phyloP scores from a whole-genome alignment of 176 grass and related monocot genomes.

The Themeda triandra region DNA sequence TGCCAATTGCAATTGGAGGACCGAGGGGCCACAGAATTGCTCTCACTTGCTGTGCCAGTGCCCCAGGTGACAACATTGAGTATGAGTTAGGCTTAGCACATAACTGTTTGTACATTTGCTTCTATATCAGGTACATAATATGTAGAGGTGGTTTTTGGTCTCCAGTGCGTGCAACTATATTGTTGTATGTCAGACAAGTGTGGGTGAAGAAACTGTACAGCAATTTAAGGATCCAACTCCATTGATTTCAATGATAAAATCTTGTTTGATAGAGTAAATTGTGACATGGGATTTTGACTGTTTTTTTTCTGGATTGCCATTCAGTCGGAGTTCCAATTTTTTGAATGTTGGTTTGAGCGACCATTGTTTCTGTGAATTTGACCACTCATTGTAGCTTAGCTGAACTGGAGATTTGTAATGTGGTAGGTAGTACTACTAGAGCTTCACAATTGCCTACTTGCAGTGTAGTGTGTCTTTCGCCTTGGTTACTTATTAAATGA shows the following conservation, averaged over 20 bases:
- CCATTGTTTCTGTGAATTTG: not conserved
- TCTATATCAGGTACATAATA: not conserved
- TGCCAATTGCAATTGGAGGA: not conserved
- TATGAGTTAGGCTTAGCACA: slow-evolving; percentile 6
- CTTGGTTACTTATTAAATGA: not conserved
- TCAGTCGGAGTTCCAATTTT: not conserved
- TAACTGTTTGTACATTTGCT: slow-evolving; percentile 24
- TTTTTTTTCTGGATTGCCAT: not conserved
- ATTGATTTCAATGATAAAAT: not conserved
- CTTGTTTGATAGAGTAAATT: not conserved
- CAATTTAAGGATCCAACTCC: not conserved
- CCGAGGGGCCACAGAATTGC: slow-evolving; percentile 28
- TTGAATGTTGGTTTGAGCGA: not conserved
- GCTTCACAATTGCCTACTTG: not conserved
- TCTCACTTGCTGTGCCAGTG: slow-evolving; percentile 61
- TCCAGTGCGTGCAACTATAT: not conserved
- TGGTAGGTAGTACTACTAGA: not conserved
- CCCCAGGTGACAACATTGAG: slow-evolving; percentile 25
- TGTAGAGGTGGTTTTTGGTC: slow-evolving; percentile 6
- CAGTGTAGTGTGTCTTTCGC: not conserved
- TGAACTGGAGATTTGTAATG: not conserved
- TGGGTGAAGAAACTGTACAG: not conserved
- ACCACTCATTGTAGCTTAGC: not conserved
- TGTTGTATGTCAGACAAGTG: slow-evolving; percentile 1
- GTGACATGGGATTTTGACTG: not conserved